Conservation (phyloP, 2,329 filamentous ascomycete genomes). For the Trichoderma aggressivum region DNA sequence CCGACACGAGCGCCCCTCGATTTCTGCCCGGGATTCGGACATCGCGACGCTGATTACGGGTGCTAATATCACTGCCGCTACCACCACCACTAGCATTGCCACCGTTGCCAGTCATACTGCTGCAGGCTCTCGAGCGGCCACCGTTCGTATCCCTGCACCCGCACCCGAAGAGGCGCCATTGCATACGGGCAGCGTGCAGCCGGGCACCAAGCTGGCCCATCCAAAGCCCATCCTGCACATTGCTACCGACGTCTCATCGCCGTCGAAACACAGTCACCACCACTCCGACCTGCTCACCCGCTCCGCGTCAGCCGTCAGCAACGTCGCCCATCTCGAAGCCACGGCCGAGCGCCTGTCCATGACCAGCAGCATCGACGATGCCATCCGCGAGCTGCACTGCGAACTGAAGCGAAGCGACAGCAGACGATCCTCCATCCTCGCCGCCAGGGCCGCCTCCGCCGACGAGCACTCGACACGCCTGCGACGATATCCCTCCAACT, state of each 20-base stretch:
- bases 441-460: conserved; percentile 37
- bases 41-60: not conserved
- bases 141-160: not conserved
- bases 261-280: conserved; percentile 54
- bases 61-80: not conserved
- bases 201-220: conserved; percentile 41
- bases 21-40: conserved; percentile 4
- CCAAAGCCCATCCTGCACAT: conserved; percentile 48
- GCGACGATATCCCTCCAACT: conserved; percentile 44
- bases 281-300: conserved; percentile 58
- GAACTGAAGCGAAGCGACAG: conserved; percentile 70
- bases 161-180: conserved; percentile 28
- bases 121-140: not conserved
- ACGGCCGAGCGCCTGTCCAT: conserved; percentile 71
- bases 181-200: conserved; percentile 39
- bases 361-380: conserved; percentile 73
- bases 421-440: conserved; percentile 60
- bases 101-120: not conserved
- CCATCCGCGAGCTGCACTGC: conserved; percentile 69
- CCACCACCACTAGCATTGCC: not conserved
- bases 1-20: conserved; percentile 15
- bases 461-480: conserved; percentile 31
- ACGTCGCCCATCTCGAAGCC: conserved; percentile 71
- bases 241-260: conserved; percentile 43
- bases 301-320: conserved; percentile 60